Evolutionary conservation across 2,329 filamentous ascomycete genomes (phyloP).

Genomic region (Endoconidiophora laricicola): DNA sequence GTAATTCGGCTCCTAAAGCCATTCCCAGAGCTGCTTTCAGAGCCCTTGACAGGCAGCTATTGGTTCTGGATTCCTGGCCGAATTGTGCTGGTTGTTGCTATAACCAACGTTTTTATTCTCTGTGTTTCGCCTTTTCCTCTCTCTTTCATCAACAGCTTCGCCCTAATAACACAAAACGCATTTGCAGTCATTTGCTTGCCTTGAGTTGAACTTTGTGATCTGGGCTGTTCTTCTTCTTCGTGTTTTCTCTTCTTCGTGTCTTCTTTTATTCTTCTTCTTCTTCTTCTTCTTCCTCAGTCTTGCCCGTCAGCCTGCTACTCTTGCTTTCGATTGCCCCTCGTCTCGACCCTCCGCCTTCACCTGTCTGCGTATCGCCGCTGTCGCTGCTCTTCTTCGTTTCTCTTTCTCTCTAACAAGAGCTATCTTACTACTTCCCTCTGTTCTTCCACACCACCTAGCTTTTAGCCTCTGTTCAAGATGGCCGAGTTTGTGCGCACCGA

Average conservation of each 20-base stretch:
- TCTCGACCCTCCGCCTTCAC: not conserved
- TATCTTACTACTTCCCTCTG: not conserved
- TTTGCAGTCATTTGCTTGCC: no score
- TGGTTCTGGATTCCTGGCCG: no score
- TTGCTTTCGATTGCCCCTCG: not conserved
- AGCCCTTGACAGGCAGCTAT: no score
- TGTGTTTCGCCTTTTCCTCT: not conserved
- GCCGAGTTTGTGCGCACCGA: slow-evolving; percentile 98
- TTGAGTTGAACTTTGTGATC: no score
- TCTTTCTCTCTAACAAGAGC: not conserved
- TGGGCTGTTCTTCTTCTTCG: slow-evolving; percentile 1
- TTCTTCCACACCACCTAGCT: not conserved
- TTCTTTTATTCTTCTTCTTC: not conserved
- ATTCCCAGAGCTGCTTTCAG: no score
- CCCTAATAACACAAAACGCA: no score
- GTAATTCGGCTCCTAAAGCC: no score
- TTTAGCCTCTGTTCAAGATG: slow-evolving; percentile 42
- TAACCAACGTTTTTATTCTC: no score
- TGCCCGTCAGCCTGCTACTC: not conserved
- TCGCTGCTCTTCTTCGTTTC: not conserved
- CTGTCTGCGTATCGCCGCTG: no score
- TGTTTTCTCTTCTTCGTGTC: not conserved
- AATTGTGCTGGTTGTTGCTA: no score
- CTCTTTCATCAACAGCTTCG: no score
- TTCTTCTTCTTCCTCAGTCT: not conserved